phyloP scores from a whole-genome alignment of 176 grass and related monocot genomes.

The Aegilops longissima region DNA sequence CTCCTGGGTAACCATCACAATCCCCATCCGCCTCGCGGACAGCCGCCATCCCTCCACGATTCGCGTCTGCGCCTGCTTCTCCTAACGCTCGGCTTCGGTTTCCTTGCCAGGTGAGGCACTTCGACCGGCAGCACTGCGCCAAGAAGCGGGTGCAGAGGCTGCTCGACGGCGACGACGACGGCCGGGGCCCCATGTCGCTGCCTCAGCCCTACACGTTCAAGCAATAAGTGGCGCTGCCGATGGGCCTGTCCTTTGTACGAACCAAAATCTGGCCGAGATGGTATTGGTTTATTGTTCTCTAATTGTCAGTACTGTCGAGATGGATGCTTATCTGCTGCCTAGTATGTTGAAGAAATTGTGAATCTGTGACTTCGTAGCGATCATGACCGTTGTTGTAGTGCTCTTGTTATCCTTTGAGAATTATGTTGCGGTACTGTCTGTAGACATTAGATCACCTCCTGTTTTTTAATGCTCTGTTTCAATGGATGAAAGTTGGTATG shows the following conservation, averaged over 20 bases:
- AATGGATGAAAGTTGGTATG: background rate
- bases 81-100: background rate
- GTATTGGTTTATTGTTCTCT: background rate
- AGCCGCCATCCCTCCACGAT: background rate
- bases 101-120: slow-evolving; percentile 77
- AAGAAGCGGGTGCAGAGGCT: slow-evolving; percentile 82
- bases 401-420: background rate
- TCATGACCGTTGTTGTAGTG: background rate
- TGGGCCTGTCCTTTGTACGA: slow-evolving; percentile 19
- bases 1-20: slow-evolving; percentile 50
- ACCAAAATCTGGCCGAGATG: background rate
- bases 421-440: background rate
- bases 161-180: slow-evolving; percentile 63
- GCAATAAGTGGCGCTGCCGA: slow-evolving; percentile 33
- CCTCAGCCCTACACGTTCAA: slow-evolving; percentile 94
- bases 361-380: slow-evolving; percentile 1
- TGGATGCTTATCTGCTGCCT: slow-evolving; percentile 27
- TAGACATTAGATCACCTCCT: background rate
- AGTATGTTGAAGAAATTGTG: slow-evolving; percentile 13
- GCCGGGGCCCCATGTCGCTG: slow-evolving; percentile 66
- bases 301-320: background rate
- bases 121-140: slow-evolving; percentile 81
- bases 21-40: background rate
- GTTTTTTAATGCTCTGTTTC: background rate
- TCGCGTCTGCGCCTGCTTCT: background rate